Conservation (phyloP, 805 yeast species). For the Candida berthetii region DNA sequence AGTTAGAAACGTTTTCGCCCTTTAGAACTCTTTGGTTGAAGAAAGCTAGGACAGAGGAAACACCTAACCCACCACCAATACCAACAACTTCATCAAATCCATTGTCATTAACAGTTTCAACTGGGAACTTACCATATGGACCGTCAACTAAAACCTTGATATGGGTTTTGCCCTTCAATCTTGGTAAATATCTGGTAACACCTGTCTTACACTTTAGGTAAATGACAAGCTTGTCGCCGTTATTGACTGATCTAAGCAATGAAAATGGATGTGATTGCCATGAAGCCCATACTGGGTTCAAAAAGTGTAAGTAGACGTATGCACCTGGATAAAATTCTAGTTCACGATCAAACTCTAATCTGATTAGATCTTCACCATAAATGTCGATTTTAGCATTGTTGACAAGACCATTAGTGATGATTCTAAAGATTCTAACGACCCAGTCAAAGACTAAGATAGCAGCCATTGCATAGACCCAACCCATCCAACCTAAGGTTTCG, state of each 20-base stretch:
- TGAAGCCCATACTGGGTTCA: constrained; percentile 33
- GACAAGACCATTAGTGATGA: constrained; percentile 48
- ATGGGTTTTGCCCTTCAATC: constrained; percentile 22
- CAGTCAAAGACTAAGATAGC: constrained; percentile 67
- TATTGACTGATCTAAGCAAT: constrained; percentile 28
- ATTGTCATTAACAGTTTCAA: not conserved
- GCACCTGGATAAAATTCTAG: constrained; percentile 47
- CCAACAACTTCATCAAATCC: not conserved
- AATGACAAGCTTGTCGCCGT: constrained; percentile 21
- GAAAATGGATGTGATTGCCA: constrained; percentile 65
- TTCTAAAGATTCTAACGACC: constrained; percentile 42
- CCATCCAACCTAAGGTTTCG: constrained; percentile 34
- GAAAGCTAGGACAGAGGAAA: not conserved
- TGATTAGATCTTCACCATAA: constrained; percentile 24
- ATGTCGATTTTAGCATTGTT: constrained; percentile 33
- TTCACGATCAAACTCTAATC: constrained; percentile 23
- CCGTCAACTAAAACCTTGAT: constrained; percentile 44
- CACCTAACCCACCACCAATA: not conserved
- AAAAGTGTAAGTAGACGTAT: constrained; percentile 46
- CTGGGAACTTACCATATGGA: constrained; percentile 37
- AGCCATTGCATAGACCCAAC: constrained; percentile 40
- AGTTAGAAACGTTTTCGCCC: not conserved
- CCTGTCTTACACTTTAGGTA: constrained; percentile 46
- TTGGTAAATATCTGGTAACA: constrained; percentile 34
- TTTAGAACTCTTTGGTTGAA: not conserved